Evolutionary conservation across 805 yeast genomes (phyloP).

Genomic region (Ogataea methylovora): DNA sequence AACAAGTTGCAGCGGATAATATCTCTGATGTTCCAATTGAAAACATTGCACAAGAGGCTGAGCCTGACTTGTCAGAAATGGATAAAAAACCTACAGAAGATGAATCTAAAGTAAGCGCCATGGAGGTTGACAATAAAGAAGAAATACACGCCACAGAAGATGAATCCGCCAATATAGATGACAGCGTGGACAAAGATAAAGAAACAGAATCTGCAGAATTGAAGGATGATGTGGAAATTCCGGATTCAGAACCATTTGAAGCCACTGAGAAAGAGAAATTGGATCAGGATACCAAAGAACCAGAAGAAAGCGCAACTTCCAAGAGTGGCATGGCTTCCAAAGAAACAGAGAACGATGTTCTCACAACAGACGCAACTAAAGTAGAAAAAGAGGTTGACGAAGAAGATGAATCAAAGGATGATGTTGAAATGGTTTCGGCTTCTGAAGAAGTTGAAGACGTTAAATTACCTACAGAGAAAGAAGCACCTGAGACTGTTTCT

Average conservation of each 20-base stretch:
- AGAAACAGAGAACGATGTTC: conserved; percentile 8
- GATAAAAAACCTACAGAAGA: too few relatives aligned
- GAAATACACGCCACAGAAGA: too few relatives aligned
- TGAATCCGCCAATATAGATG: not conserved
- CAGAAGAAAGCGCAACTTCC: conserved; percentile 3
- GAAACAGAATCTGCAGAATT: not conserved
- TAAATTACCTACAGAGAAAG: too few relatives aligned
- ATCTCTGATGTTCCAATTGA: too few relatives aligned
- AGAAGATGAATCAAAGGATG: conserved; percentile 3
- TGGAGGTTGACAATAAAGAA: too few relatives aligned
- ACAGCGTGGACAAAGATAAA: not conserved
- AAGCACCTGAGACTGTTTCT: not conserved
- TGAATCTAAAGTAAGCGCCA: too few relatives aligned
- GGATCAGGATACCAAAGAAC: too few relatives aligned
- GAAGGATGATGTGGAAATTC: conserved; percentile 3
- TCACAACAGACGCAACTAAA: conserved; percentile 13
- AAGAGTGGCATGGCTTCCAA: not conserved
- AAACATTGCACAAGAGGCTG: too few relatives aligned
- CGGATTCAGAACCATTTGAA: conserved; percentile 2
- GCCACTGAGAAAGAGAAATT: conserved; percentile 3
- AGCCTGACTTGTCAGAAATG: too few relatives aligned
- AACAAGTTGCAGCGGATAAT: too few relatives aligned
- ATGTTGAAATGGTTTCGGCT: not conserved
- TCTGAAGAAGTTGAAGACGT: conserved; percentile 1
- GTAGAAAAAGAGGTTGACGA: conserved; percentile 5